Conservation (phyloP, 2,329 filamentous ascomycete genomes). For the Pseudogymnoascus sp. region DNA sequence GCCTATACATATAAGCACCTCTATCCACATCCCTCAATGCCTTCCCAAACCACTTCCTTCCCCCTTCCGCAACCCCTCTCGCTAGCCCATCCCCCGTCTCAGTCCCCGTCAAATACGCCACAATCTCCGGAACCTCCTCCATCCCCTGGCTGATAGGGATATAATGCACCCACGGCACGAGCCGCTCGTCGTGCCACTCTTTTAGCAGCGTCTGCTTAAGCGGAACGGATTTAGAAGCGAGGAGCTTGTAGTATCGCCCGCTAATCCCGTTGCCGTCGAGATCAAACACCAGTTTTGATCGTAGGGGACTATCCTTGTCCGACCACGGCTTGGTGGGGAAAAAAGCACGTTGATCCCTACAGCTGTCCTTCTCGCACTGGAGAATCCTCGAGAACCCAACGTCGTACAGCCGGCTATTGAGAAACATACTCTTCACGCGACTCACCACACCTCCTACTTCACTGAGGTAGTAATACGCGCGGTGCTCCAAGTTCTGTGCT, state of each 20-base stretch:
- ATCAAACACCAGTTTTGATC: neutral
- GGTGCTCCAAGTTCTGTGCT: slow-evolving; percentile 24
- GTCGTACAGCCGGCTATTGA: neutral
- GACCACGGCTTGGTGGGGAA: neutral
- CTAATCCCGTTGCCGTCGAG: slow-evolving; percentile 62
- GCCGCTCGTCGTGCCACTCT: slow-evolving; percentile 68
- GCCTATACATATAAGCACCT: slow-evolving; percentile 59
- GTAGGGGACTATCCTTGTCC: neutral
- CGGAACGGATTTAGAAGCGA: slow-evolving; percentile 57
- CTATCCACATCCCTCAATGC: slow-evolving; percentile 66
- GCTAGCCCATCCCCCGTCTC: slow-evolving; percentile 45
- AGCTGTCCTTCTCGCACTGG: neutral
- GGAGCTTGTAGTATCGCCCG: slow-evolving; percentile 57
- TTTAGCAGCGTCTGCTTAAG: slow-evolving; percentile 67
- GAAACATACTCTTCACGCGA: neutral
- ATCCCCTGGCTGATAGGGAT: slow-evolving; percentile 69
- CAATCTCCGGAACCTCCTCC: slow-evolving; percentile 59
- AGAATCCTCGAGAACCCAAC: neutral
- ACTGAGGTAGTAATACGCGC: neutral
- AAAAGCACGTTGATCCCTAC: neutral
- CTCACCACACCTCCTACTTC: neutral
- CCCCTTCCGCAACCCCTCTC: slow-evolving; percentile 55
- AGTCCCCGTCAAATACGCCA: slow-evolving; percentile 64
- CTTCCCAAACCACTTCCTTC: slow-evolving; percentile 60
- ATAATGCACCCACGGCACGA: slow-evolving; percentile 69